phyloP scores from a whole-genome alignment of 106 monocot species.

The Ottelia alismoides region DNA sequence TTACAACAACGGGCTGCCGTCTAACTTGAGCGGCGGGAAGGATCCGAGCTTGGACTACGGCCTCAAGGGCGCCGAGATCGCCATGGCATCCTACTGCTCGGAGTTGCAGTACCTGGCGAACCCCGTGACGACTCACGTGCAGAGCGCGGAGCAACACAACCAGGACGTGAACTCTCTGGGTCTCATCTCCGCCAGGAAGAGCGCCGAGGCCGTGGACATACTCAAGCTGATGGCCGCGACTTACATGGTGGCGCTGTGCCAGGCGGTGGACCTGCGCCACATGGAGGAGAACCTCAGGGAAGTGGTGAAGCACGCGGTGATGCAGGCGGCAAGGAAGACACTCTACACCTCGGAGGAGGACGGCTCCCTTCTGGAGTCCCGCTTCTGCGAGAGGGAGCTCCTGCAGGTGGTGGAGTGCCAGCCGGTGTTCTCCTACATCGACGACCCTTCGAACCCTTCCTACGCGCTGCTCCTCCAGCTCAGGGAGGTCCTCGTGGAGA shows the following conservation, averaged over 20 bases:
- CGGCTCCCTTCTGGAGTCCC: conserved; percentile 5
- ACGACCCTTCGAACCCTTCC: conserved; percentile 14
- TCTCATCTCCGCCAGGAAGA: conserved; percentile 50
- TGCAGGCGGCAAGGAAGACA: conserved; percentile 7
- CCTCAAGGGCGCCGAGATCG: conserved; percentile 57
- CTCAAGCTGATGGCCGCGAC: conserved; percentile 46
- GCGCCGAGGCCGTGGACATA: conserved; percentile 46
- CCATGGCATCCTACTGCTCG: conserved; percentile 71
- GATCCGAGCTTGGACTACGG: conserved; percentile 41
- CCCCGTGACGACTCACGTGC: conserved; percentile 62
- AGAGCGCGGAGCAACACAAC: conserved; percentile 74
- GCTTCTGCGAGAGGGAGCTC: conserved; percentile 16
- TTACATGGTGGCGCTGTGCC: conserved; percentile 18
- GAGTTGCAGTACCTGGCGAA: conserved; percentile 55
- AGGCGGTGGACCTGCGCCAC: conserved; percentile 12
- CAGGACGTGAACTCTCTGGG: conserved; percentile 68
- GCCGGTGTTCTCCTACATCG: conserved; percentile 19
- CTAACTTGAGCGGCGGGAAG: conserved; percentile 30
- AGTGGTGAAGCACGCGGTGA: conserved; percentile 8
- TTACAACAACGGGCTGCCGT: conserved; percentile 89
- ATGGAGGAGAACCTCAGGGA: conserved; percentile 13
- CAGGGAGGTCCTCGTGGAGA: conserved; percentile 15
- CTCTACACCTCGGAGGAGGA: conserved; percentile 9
- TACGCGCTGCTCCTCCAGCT: conserved; percentile 16
- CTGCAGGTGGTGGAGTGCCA: conserved; percentile 16